phyloP scores from a whole-genome alignment of 1,284 basidiomycete genomes.

The Retiboletus flavoniger region DNA sequence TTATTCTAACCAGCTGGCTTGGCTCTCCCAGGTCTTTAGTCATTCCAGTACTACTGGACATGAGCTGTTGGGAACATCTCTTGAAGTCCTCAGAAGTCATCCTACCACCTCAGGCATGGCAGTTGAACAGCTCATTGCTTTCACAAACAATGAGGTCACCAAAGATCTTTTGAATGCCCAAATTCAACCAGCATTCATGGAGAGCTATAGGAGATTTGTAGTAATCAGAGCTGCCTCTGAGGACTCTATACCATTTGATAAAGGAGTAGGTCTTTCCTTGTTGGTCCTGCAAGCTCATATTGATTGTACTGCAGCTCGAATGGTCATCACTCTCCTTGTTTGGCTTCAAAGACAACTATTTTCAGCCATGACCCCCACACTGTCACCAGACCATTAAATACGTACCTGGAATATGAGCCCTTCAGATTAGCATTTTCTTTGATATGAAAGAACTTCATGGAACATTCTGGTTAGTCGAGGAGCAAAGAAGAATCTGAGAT shows the following conservation, averaged over 20 bases:
- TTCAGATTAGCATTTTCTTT: background rate
- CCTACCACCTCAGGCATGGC: conserved; percentile 14
- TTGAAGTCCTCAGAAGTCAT: conserved; percentile 14
- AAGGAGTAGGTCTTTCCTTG: conserved; percentile 32
- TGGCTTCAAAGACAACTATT: conserved; percentile 44
- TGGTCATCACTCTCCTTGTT: conserved; percentile 37
- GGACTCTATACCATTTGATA: conserved; percentile 24
- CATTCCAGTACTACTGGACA: conserved; percentile 5
- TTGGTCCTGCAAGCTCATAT: background rate
- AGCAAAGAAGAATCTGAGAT: background rate
- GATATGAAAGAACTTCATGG: background rate
- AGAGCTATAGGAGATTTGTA: conserved; percentile 59
- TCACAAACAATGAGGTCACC: conserved; percentile 23
- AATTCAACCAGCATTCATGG: conserved; percentile 55
- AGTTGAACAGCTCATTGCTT: conserved; percentile 17
- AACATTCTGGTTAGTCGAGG: background rate
- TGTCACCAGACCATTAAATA: conserved; percentile 1
- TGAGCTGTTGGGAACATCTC: conserved; percentile 19
- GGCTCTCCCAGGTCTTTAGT: conserved; percentile 22
- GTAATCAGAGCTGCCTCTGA: conserved; percentile 46
- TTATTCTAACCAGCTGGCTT: conserved; percentile 8
- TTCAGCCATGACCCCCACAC: conserved; percentile 12
- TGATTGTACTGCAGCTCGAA: conserved; percentile 38
- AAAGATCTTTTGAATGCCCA: conserved; percentile 32
- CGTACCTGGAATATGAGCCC: background rate